Conservation (phyloP, 768 basidiomycete species). For the Phaffia tasmanica region DNA sequence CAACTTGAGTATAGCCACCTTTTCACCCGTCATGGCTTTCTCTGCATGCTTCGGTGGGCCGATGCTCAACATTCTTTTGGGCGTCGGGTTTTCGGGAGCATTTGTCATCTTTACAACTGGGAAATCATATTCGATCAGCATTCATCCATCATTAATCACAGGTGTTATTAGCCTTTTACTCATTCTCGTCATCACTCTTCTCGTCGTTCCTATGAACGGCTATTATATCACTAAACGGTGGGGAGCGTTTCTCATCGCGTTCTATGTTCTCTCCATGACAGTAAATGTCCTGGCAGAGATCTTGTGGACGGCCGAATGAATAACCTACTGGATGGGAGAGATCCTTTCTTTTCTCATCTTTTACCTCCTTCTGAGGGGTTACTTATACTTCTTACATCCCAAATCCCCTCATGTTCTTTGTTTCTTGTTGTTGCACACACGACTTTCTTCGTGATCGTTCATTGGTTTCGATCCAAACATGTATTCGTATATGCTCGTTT, state of each 20-base stretch:
- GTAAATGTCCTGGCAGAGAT: slow-evolving; percentile 72
- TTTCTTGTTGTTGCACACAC: too few relatives aligned
- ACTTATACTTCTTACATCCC: too few relatives aligned
- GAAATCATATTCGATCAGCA: slow-evolving; percentile 58
- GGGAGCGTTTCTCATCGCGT: slow-evolving; percentile 66
- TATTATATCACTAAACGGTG: slow-evolving; percentile 68
- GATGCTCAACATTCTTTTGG: slow-evolving; percentile 38
- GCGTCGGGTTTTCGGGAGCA: slow-evolving; percentile 81
- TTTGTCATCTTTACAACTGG: slow-evolving; percentile 60
- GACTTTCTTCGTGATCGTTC: too few relatives aligned
- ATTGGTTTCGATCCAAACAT: too few relatives aligned
- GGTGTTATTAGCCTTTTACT: slow-evolving; percentile 56
- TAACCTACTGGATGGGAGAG: too few relatives aligned
- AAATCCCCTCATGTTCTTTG: too few relatives aligned
- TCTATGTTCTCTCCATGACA: slow-evolving; percentile 61
- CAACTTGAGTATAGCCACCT: slow-evolving; percentile 89
- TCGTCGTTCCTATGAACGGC: slow-evolving; percentile 74
- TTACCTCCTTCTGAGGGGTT: too few relatives aligned
- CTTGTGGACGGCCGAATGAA: not conserved
- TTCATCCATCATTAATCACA: slow-evolving; percentile 57
- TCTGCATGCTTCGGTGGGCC: slow-evolving; percentile 71
- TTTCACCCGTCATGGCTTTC: slow-evolving; percentile 88
- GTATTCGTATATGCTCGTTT: too few relatives aligned
- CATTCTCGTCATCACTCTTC: slow-evolving; percentile 60
- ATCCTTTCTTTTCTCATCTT: too few relatives aligned